Conservation (phyloP, 306 rosid species). For the Prosopis cineraria region DNA sequence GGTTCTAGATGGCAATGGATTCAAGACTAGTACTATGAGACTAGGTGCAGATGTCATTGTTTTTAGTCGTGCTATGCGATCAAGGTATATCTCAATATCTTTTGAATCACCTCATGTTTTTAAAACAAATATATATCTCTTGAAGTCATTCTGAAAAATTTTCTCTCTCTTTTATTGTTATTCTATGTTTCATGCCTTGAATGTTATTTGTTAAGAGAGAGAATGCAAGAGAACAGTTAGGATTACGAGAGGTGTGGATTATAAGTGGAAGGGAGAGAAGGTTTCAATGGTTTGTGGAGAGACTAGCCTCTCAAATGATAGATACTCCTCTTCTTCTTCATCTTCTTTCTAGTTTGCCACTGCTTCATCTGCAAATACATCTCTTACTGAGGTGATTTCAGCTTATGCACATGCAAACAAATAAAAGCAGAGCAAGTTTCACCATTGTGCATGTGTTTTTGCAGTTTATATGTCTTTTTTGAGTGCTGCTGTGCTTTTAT, state of each 20-base stretch:
- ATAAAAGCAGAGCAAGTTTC: neutral
- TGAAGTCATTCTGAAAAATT: neutral
- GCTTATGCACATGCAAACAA: neutral
- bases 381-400: neutral
- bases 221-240: neutral
- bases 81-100: slow-evolving; percentile 51
- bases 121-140: slow-evolving; percentile 22
- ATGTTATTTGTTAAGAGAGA: slow-evolving; percentile 11
- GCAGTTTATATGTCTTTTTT: neutral
- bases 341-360: neutral
- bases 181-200: neutral
- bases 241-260: neutral
- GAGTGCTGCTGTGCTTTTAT: neutral
- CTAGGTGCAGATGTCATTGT: slow-evolving; percentile 93
- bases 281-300: neutral
- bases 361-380: neutral
- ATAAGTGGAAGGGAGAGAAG: neutral
- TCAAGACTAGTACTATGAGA: slow-evolving; percentile 98
- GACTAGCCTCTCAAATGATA: neutral
- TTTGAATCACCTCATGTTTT: slow-evolving; percentile 11
- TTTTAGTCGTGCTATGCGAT: slow-evolving; percentile 65
- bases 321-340: neutral
- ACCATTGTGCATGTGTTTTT: neutral
- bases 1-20: slow-evolving; percentile 94
- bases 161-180: neutral